These are phyloP conservation scores for Aspergillus sergii DNA, from an alignment of 2,329 filamentous ascomycete species.

Conservation along the genomic window DNA sequence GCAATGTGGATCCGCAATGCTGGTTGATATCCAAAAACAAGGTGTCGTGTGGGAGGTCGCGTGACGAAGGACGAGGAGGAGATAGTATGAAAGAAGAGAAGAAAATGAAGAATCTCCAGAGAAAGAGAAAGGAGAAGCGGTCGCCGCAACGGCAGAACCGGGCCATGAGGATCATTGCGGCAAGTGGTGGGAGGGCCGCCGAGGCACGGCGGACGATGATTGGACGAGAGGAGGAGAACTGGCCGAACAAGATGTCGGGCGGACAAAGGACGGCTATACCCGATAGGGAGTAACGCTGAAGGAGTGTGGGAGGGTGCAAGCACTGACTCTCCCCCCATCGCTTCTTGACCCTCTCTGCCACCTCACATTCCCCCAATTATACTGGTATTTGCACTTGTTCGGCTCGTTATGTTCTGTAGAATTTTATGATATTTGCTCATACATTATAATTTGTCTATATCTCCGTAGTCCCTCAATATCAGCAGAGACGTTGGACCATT, in stretches of 20 bases:
- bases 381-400: slow-evolving; percentile 68
- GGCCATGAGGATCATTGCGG: slow-evolving; percentile 33
- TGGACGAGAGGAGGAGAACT: slow-evolving; percentile 41
- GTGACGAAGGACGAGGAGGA: slow-evolving; percentile 12
- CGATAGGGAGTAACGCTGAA: slow-evolving; percentile 24
- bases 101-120: slow-evolving; percentile 18
- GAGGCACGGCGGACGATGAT: slow-evolving; percentile 31
- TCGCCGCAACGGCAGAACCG: slow-evolving; percentile 31
- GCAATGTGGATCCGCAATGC: slow-evolving; percentile 13
- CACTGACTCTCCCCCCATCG: slow-evolving; percentile 21
- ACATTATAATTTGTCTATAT: neutral
- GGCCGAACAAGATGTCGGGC: slow-evolving; percentile 22
- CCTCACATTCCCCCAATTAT: slow-evolving; percentile 34
- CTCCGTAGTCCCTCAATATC: neutral
- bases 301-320: neutral
- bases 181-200: slow-evolving; percentile 38
- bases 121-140: slow-evolving; percentile 40
- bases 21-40: slow-evolving; percentile 18
- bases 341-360: slow-evolving; percentile 14
- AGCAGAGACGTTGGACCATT: neutral
- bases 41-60: slow-evolving; percentile 7
- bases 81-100: slow-evolving; percentile 14
- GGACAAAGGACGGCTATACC: slow-evolving; percentile 31
- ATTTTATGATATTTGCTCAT: slow-evolving; percentile 27
- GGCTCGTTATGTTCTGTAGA: slow-evolving; percentile 51